phyloP scores from a whole-genome alignment of 2,329 filamentous ascomycete species.

The Dryadomyces quercus-mongolicae region DNA sequence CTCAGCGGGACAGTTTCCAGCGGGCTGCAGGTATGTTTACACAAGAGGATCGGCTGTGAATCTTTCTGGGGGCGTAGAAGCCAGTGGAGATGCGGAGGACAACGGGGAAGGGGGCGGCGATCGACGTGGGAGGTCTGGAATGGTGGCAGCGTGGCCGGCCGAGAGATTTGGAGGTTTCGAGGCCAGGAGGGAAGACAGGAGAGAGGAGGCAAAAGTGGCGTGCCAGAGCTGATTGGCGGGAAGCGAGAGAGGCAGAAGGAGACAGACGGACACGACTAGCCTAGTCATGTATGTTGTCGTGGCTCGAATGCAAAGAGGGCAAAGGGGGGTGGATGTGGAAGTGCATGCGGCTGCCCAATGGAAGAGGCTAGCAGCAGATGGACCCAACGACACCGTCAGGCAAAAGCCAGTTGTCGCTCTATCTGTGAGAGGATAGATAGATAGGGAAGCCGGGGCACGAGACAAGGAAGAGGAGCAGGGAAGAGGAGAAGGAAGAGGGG shows the following conservation, averaged over 20 bases:
- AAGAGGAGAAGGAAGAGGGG: neutral
- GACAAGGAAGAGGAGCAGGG: neutral
- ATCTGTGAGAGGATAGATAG: neutral
- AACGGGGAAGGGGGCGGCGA: neutral
- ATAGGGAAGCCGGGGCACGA: neutral
- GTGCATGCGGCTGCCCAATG: slow-evolving; percentile 2
- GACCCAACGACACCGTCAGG: neutral
- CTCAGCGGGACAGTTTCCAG: neutral
- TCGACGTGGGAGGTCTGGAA: slow-evolving; percentile 1
- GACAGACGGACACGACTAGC: neutral
- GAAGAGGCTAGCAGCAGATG: neutral
- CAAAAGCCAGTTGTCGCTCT: neutral
- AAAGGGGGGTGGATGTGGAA: neutral
- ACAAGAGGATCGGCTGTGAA: too few species aligned
- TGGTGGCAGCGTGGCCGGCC: neutral
- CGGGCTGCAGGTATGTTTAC: too few species aligned
- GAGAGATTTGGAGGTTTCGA: neutral
- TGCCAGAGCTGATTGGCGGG: neutral
- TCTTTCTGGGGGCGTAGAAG: neutral
- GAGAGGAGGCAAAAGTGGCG: neutral
- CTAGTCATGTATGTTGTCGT: slow-evolving; percentile 9
- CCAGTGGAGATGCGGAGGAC: neutral
- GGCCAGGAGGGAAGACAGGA: neutral
- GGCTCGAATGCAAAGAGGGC: slow-evolving; percentile 8
- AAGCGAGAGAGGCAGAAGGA: neutral